A percentile compares a stretch with the other conserved stretches of the same genome.
phyloP scores from a whole-genome alignment of 2,329 filamentous ascomycete genomes.

The Akanthomyces muscarius region DNA sequence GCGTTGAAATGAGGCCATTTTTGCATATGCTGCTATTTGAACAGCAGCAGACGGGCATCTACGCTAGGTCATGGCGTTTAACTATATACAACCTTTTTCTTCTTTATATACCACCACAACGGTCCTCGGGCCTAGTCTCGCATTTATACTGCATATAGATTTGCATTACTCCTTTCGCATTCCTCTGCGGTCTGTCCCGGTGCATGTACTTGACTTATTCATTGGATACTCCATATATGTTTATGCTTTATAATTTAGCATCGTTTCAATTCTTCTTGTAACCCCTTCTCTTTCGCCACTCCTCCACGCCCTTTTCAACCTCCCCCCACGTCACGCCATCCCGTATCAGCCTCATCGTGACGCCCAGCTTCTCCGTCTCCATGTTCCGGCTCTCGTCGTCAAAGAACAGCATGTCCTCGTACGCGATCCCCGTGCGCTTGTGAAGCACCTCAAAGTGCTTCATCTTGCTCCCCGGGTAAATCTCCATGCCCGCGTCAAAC shows the following conservation, averaged over 20 bases:
- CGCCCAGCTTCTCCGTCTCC: constrained; percentile 74
- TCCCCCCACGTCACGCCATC: constrained; percentile 75
- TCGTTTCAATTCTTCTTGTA: constrained; percentile 23
- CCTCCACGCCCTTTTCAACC: constrained; percentile 71
- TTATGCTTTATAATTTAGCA: neutral
- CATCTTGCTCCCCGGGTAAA: constrained; percentile 77
- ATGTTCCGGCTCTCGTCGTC: constrained; percentile 86
- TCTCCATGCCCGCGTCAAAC: constrained; percentile 60
- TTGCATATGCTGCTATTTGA: neutral
- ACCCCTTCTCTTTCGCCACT: constrained; percentile 73
- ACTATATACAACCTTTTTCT: neutral
- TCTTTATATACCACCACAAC: constrained; percentile 11
- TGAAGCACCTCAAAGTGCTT: constrained; percentile 75
- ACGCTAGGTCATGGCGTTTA: constrained; percentile 3
- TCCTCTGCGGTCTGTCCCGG: neutral
- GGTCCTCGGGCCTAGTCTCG: neutral
- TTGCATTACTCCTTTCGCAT: neutral
- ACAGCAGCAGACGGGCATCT: constrained; percentile 2
- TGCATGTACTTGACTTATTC: too few relatives aligned
- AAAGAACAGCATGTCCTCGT: constrained; percentile 89
- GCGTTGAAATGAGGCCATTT: neutral
- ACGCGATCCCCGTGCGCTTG: constrained; percentile 65
- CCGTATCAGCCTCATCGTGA: constrained; percentile 77
- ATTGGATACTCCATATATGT: neutral
- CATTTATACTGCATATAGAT: neutral